phyloP scores from a whole-genome alignment of 2,329 filamentous ascomycete genomes.

The Aspergillus novofumigatus region DNA sequence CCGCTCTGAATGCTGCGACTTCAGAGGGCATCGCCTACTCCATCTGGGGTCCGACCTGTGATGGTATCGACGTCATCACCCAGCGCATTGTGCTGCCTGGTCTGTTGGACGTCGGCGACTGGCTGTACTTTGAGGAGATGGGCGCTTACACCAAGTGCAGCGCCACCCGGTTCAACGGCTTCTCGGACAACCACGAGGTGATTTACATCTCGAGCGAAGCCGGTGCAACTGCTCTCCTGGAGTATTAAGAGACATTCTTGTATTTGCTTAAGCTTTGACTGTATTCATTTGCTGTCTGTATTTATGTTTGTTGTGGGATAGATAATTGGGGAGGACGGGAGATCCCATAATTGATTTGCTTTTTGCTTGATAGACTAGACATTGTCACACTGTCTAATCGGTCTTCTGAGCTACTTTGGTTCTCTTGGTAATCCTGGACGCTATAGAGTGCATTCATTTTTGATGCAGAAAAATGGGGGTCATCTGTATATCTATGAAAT shows the following conservation, averaged over 20 bases:
- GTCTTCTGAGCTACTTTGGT: not conserved
- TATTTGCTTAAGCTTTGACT: not conserved
- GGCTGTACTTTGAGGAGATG: constrained; percentile 99
- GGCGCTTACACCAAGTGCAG: constrained; percentile 98
- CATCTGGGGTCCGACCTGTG: constrained; percentile 96
- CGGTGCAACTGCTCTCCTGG: constrained; percentile 71
- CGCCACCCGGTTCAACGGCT: constrained; percentile 96
- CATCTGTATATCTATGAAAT: not conserved
- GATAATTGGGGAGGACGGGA: not conserved
- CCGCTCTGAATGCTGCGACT: constrained; percentile 35
- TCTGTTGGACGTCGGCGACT: constrained; percentile 85
- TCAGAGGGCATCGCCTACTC: constrained; percentile 71
- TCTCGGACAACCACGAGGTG: constrained; percentile 85
- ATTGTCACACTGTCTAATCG: not conserved
- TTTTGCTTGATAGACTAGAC: constrained; percentile 4
- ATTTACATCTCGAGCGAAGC: constrained; percentile 94
- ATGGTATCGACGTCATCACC: constrained; percentile 93
- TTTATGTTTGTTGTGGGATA: constrained; percentile 5
- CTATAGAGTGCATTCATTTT: too few species aligned
- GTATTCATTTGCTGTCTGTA: constrained; percentile 1
- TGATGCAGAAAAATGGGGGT: not conserved
- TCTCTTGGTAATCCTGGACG: not conserved
- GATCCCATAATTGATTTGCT: constrained; percentile 3
- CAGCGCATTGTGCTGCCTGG: constrained; percentile 73
- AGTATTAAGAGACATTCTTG: constrained; percentile 30